Evolutionary conservation across 176 grass and related monocot species (phyloP).

Genomic region (Avena insularis): DNA sequence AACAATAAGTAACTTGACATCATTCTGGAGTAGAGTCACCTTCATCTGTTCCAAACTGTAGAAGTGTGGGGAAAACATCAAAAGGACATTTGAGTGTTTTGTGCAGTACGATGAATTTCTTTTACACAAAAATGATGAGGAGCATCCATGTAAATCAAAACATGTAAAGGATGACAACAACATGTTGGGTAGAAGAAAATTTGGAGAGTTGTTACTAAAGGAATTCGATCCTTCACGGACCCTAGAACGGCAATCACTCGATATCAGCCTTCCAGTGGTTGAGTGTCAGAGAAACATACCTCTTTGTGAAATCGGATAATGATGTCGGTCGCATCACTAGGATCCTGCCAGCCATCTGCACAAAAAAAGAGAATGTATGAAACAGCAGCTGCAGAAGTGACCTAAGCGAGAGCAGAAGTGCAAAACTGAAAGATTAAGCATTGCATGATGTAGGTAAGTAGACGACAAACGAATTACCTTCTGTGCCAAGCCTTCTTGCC

Average conservation of each 20-base stretch:
- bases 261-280: constrained; percentile 10
- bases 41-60: constrained; percentile 93
- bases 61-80: not conserved
- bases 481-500: constrained; percentile 78
- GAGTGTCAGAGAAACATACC: constrained; percentile 54
- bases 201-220: not conserved
- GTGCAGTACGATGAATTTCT: not conserved
- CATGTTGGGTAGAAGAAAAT: constrained; percentile 2
- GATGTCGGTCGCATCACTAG: constrained; percentile 74
- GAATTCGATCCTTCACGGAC: not conserved
- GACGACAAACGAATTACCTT: constrained; percentile 53
- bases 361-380: constrained; percentile 25
- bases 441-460: not conserved
- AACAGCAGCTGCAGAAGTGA: constrained; percentile 21
- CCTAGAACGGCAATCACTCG: constrained; percentile 16
- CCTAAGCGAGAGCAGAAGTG: not conserved
- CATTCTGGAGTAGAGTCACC: constrained; percentile 78
- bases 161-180: constrained; percentile 14
- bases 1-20: constrained; percentile 96
- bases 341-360: constrained; percentile 96
- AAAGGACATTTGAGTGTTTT: not conserved
- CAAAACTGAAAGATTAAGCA: constrained; percentile 24
- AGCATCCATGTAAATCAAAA: constrained; percentile 2
- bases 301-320: constrained; percentile 84
- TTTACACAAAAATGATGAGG: constrained; percentile 1